Evolutionary conservation across 2,329 filamentous ascomycete genomes (phyloP).

Genomic region (Pseudogymnoascus sp.): DNA sequence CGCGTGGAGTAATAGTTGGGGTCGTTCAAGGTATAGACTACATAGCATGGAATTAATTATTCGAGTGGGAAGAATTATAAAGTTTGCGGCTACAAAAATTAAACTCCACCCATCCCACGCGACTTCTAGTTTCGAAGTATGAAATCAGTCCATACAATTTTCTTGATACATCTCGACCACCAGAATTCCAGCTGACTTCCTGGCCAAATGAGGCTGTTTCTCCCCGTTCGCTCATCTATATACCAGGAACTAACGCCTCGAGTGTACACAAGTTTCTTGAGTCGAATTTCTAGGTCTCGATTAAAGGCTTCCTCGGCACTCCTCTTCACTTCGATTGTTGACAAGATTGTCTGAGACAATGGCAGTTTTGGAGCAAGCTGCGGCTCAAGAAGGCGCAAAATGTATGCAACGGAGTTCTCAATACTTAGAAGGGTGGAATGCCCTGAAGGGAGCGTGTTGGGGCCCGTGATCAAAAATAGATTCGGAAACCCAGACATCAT

Average conservation of each 20-base stretch:
- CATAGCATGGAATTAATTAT: no score
- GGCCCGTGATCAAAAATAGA: no score
- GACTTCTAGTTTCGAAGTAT: background rate
- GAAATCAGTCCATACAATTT: background rate
- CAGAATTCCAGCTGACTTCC: background rate
- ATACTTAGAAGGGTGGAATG: no score
- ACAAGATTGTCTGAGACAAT: background rate
- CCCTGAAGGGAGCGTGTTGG: no score
- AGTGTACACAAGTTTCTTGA: background rate
- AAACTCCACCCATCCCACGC: slow-evolving; percentile 42
- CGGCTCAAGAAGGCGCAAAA: background rate
- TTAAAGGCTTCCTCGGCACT: background rate
- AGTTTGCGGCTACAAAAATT: slow-evolving; percentile 49
- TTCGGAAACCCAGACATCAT: no score
- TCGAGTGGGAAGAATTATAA: no score
- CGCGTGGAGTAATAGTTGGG: background rate
- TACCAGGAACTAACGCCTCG: background rate
- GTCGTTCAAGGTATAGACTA: background rate
- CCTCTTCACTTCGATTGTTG: background rate
- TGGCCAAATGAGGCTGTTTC: background rate
- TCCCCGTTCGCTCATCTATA: background rate
- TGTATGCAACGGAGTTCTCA: background rate
- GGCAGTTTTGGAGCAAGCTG: background rate
- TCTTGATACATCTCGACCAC: background rate
- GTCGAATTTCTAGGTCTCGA: background rate